A percentile compares a stretch with the other conserved stretches of the same genome.
Evolutionary conservation across 2,329 filamentous ascomycete species (phyloP).

Genomic region (Cucurbitaria berberidis): DNA sequence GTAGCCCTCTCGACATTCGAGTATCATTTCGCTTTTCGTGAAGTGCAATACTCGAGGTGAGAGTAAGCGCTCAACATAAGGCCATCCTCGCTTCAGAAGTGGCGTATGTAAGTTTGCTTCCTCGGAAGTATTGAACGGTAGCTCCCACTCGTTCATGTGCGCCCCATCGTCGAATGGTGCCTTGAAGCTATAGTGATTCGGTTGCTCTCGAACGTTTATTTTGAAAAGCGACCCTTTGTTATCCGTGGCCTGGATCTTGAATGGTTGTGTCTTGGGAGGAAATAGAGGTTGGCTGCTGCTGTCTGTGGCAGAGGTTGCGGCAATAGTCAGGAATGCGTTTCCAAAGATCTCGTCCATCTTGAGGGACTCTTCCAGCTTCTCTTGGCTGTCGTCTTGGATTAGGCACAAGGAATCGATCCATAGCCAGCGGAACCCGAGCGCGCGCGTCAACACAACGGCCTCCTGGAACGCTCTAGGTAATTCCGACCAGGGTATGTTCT

Average conservation of each 20-base stretch:
- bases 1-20: constrained; percentile 46
- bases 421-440: constrained; percentile 45
- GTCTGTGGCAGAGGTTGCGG: constrained; percentile 40
- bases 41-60: constrained; percentile 43
- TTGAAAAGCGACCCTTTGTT: constrained; percentile 39
- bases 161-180: constrained; percentile 41
- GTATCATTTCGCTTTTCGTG: constrained; percentile 44
- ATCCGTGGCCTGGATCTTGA: constrained; percentile 44
- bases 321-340: constrained; percentile 44
- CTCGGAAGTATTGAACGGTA: constrained; percentile 40
- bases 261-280: constrained; percentile 28
- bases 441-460: constrained; percentile 42
- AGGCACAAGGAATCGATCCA: constrained; percentile 48
- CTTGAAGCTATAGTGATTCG: constrained; percentile 46
- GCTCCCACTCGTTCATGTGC: constrained; percentile 46
- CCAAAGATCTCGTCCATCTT: constrained; percentile 39
- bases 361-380: constrained; percentile 37
- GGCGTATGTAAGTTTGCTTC: constrained; percentile 40
- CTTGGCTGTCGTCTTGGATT: constrained; percentile 37
- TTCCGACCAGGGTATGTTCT: constrained; percentile 35
- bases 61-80: constrained; percentile 40
- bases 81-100: constrained; percentile 44
- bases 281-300: constrained; percentile 38
- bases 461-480: constrained; percentile 46
- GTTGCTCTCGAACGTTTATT: constrained; percentile 45